Base-by-base conservation (phyloP, 2,329 filamentous ascomycete genomes). In the Scytalidium lignicola region DNA sequence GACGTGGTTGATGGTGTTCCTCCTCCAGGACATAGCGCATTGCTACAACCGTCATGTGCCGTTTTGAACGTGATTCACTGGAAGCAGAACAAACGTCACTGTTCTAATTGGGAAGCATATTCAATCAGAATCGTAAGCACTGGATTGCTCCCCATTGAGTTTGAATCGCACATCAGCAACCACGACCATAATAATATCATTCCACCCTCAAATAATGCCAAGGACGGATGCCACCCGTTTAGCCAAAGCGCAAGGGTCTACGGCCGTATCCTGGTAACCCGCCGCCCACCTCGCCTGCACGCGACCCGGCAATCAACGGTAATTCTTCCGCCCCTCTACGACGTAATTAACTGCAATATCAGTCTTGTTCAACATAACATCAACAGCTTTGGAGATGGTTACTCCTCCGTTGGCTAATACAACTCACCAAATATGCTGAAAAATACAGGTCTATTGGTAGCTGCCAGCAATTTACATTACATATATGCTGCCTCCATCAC, bases 371-470 rank as follows among this genome's bases (percentile, higher is more conserved):
- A 43, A 41, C 3, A 13, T 26, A n/a, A 37, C 32, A 4, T 37
- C 32, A n/a, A 37, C 32, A 7, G 26, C 32, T 17, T 8, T 37
- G 8, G 32, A 37, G n/a, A 37, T 37, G 32, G 32, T 37, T 13
- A 9, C 10, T 37, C 5, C 10, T 37, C 32, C 7, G 6, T 37
- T 17, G n/a, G 10, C 21, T 23, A 17, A n/a, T 3, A 18, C 18
- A 42, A 12, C 15, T 19, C 39, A 19, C 13, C 23, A 19, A 47
- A 57, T 57, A 75, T 77, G 71, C 64, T 74, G 49, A 77, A 70
- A 65, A 75, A 72, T 59, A 56, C 68, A 23, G 65, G 62, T 40
- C 43, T 62, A 18, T 37, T 70, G n/a, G 55, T 71, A 20, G 65
- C 64, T 50, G 65, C 60, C 48, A 62, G 63, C 52, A 64, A 68